Percentiles rank a stretch among this genome's conserved stretches.
phyloP scores from a whole-genome alignment of 257 asterid genomes.

The Jasminum sambac region DNA sequence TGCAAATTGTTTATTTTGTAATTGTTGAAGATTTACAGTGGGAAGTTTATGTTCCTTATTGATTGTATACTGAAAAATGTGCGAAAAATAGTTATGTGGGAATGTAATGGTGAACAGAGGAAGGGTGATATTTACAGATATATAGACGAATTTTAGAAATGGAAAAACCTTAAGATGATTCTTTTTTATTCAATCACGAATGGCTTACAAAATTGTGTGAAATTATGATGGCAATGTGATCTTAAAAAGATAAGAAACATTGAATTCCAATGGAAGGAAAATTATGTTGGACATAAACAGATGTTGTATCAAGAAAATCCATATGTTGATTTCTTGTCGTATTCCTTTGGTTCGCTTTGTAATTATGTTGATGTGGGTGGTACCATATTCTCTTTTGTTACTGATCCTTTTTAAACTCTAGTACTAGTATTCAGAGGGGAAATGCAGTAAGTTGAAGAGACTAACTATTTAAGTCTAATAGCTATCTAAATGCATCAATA shows the following conservation, averaged over 20 bases:
- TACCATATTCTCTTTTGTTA: neutral
- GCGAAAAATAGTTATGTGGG: neutral
- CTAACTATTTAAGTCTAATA: neutral
- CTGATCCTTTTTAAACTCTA: neutral
- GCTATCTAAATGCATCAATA: neutral
- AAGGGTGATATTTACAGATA: neutral
- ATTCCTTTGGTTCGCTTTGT: neutral
- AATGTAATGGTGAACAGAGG: neutral
- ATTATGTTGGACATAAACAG: neutral
- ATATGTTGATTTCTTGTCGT: neutral
- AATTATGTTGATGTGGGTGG: conserved; percentile 2
- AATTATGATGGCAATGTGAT: neutral
- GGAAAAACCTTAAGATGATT: neutral
- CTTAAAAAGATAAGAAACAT: neutral
- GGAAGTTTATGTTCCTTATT: neutral
- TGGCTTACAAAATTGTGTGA: neutral
- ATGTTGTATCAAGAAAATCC: neutral
- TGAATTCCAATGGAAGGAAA: neutral
- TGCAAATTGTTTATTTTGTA: neutral
- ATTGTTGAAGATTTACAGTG: no score
- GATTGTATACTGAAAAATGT: neutral
- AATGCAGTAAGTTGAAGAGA: neutral
- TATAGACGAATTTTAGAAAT: neutral
- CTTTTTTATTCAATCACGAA: neutral
- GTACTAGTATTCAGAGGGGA: neutral